Percentiles rank a stretch among this genome's conserved stretches.
phyloP scores from a whole-genome alignment of 1,139 yeast genomes.

The Yamadazyma diospyri region DNA sequence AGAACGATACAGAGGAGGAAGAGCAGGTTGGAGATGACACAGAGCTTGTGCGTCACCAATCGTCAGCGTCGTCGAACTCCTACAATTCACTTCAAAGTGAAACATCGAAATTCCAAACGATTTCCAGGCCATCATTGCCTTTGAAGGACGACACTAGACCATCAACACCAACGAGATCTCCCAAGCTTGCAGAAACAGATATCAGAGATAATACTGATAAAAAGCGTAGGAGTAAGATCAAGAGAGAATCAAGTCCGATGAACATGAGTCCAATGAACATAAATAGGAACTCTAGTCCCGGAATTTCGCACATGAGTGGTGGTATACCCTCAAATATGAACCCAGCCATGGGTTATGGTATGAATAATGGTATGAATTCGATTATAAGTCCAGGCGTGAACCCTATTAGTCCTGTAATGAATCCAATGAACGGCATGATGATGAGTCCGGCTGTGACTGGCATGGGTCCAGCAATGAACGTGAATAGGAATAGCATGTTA shows the following conservation, averaged over 20 bases:
- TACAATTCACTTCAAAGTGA: slow-evolving; percentile 39
- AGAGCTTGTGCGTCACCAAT: slow-evolving; percentile 21
- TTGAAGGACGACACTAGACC: slow-evolving; percentile 16
- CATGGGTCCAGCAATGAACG: slow-evolving; percentile 4
- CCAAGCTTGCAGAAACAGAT: too few species aligned
- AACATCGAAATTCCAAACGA: slow-evolving; percentile 32
- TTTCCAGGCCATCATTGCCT: slow-evolving; percentile 6
- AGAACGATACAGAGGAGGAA: slow-evolving; percentile 1
- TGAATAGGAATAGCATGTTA: slow-evolving; percentile 5
- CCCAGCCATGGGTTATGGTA: slow-evolving; percentile 4
- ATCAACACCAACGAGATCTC: too few species aligned
- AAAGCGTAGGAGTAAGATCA: too few species aligned
- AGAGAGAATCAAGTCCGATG: slow-evolving; percentile 4
- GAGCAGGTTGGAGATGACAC: too few species aligned
- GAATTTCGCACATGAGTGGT: slow-evolving; percentile 3
- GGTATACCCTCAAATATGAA: slow-evolving; percentile 1
- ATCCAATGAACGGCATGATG: slow-evolving; percentile 1
- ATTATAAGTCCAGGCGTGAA: slow-evolving; percentile 1
- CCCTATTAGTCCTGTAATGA: slow-evolving; percentile 4
- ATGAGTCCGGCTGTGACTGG: slow-evolving; percentile 5
- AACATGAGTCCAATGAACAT: too few species aligned
- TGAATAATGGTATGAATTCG: slow-evolving; percentile 2
- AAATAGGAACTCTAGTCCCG: too few species aligned
- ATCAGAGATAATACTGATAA: too few species aligned
- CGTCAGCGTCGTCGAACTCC: slow-evolving; percentile 28